Evolutionary conservation across 768 basidiomycete species (phyloP).

Genomic region (Podaxis sp.): DNA sequence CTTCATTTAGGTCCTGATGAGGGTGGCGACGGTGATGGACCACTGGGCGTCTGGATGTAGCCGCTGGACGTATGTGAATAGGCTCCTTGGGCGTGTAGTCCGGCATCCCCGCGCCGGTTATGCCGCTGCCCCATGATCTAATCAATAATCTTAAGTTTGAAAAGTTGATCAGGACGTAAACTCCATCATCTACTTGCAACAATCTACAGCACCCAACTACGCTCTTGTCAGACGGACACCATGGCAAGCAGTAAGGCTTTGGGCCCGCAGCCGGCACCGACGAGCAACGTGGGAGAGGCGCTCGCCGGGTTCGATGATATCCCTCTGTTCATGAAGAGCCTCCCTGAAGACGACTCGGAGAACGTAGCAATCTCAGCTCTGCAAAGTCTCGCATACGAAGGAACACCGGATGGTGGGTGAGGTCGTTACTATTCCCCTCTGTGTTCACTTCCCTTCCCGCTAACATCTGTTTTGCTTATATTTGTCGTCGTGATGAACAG

Average conservation of each 20-base stretch:
- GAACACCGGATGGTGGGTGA: slow-evolving; percentile 88
- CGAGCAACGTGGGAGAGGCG: slow-evolving; percentile 34
- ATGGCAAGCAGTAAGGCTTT: neutral
- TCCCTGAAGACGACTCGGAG: slow-evolving; percentile 69
- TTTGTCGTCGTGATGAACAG: slow-evolving; percentile 36
- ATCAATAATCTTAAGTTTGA: neutral
- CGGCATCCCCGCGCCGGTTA: neutral
- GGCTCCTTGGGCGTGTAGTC: neutral
- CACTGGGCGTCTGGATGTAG: neutral
- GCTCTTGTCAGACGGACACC: neutral
- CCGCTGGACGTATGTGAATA: neutral
- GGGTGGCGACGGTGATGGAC: neutral
- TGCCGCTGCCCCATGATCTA: neutral
- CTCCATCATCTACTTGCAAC: neutral
- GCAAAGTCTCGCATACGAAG: slow-evolving; percentile 84
- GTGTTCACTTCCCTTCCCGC: neutral
- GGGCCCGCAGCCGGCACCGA: slow-evolving; percentile 17
- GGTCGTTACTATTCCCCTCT: slow-evolving; percentile 12
- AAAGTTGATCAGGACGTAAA: neutral
- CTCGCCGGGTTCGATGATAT: slow-evolving; percentile 55
- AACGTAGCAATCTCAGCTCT: slow-evolving; percentile 76
- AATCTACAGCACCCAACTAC: neutral
- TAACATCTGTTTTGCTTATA: neutral
- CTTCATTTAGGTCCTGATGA: slow-evolving; percentile 23
- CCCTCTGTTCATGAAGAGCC: slow-evolving; percentile 91